A percentile compares a stretch with the other conserved stretches of the same genome.
These are phyloP conservation scores for Podila horticola DNA, from an alignment of 192 early-diverging fungal species.

Conservation along the genomic window DNA sequence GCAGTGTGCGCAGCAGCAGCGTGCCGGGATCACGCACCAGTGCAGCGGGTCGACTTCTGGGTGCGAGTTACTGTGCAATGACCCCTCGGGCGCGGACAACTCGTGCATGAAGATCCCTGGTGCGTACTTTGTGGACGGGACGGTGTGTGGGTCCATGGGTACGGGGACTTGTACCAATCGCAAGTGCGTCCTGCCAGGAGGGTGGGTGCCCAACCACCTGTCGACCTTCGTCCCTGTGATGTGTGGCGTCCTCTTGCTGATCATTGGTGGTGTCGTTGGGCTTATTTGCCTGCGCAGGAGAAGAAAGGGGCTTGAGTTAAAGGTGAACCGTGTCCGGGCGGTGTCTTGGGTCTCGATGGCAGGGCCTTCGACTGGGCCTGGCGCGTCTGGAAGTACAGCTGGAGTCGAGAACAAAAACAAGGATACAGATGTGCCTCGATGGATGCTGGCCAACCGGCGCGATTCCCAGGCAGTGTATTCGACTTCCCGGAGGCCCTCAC, in stretches of 20 bases:
- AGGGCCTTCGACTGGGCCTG: neutral
- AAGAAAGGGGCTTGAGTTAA: neutral
- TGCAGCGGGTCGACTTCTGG: conserved; percentile 56
- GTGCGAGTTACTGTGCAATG: conserved; percentile 71
- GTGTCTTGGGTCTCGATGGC: neutral
- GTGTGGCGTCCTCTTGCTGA: neutral
- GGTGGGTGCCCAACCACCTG: conserved; percentile 13
- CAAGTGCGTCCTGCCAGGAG: conserved; percentile 36
- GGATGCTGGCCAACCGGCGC: conserved; percentile 16
- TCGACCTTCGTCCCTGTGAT: conserved; percentile 11
- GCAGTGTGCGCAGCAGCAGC: conserved; percentile 64
- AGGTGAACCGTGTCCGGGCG: neutral
- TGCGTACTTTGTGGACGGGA: conserved; percentile 70
- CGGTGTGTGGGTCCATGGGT: conserved; percentile 64
- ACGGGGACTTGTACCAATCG: conserved; percentile 68
- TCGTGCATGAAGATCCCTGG: conserved; percentile 48
- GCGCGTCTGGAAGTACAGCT: neutral
- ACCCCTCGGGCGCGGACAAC: conserved; percentile 37
- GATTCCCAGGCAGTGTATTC: neutral
- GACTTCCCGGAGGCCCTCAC: neutral
- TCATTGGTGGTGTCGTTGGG: conserved; percentile 4
- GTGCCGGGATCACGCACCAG: conserved; percentile 59
- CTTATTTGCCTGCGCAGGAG: conserved; percentile 10
- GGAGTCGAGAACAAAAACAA: neutral
- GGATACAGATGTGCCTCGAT: conserved; percentile 5